Evolutionary conservation across 495 filamentous ascomycete genomes (phyloP).

Genomic region (Chlorociboria aeruginascens): DNA sequence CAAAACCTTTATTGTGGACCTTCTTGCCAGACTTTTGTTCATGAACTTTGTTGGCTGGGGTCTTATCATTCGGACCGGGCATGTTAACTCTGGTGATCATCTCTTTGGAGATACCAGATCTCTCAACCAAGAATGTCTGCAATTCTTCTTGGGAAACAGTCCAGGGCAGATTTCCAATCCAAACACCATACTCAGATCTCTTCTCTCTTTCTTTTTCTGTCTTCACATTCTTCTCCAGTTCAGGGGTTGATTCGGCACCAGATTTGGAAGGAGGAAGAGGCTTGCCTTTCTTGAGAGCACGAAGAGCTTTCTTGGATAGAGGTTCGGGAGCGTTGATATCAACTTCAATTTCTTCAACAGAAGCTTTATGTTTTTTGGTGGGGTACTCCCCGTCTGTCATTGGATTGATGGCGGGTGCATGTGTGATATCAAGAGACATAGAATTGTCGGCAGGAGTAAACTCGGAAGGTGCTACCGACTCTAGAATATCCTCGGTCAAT

Average conservation of each 20-base stretch:
- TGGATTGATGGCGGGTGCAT: not conserved
- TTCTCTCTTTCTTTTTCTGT: slow-evolving; percentile 38
- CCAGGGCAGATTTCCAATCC: slow-evolving; percentile 92
- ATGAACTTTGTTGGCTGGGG: slow-evolving; percentile 27
- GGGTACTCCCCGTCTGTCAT: not conserved
- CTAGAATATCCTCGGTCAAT: not conserved
- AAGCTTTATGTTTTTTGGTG: slow-evolving; percentile 59
- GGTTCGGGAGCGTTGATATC: slow-evolving; percentile 81
- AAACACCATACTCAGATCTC: slow-evolving; percentile 72
- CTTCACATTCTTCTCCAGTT: slow-evolving; percentile 27
- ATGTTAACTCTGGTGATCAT: slow-evolving; percentile 76
- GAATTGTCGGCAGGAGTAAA: not conserved
- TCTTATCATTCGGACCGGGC: slow-evolving; percentile 42
- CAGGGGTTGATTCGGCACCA: slow-evolving; percentile 23
- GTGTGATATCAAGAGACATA: not conserved
- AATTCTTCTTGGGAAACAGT: slow-evolving; percentile 60
- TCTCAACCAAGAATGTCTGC: slow-evolving; percentile 60
- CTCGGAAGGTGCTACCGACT: not conserved
- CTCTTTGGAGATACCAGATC: slow-evolving; percentile 52
- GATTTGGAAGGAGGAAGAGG: slow-evolving; percentile 25
- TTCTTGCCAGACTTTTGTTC: slow-evolving; percentile 22
- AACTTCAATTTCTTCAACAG: slow-evolving; percentile 66
- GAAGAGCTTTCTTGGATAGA: slow-evolving; percentile 80
- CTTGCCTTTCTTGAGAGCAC: slow-evolving; percentile 69
- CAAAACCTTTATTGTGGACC: slow-evolving; percentile 72